Percentiles rank a stretch among this genome's conserved stretches.
Evolutionary conservation across 768 basidiomycete genomes (phyloP).

Genomic region (Rickenella mellea): DNA sequence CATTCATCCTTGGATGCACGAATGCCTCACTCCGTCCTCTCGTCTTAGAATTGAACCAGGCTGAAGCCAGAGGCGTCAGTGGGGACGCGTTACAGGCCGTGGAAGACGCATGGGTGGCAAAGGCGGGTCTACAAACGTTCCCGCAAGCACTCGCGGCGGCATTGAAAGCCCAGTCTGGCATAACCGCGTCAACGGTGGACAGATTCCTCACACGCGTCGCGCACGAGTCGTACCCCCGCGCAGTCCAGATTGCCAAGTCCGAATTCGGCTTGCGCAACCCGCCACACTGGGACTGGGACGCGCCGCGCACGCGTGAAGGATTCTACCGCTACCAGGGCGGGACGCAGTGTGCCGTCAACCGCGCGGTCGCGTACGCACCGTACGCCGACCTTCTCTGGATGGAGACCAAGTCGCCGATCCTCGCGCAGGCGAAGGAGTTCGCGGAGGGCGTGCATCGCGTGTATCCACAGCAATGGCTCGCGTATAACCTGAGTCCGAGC

Average conservation of each 20-base stretch:
- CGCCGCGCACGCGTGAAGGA: conserved; percentile 89
- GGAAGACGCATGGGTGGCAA: conserved; percentile 78
- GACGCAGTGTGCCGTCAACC: conserved; percentile 87
- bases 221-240: conserved; percentile 58
- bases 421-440: conserved; percentile 87
- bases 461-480: conserved; percentile 87
- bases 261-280: conserved; percentile 65
- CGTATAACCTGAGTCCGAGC: conserved; percentile 91
- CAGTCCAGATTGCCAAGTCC: conserved; percentile 66
- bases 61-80: conserved; percentile 69
- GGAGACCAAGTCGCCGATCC: conserved; percentile 94
- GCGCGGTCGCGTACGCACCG: conserved; percentile 87
- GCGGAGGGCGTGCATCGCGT: conserved; percentile 76
- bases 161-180: conserved; percentile 43
- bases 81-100: conserved; percentile 77
- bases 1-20: conserved; percentile 91
- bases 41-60: conserved; percentile 73
- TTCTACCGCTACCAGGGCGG: conserved; percentile 97
- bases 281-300: conserved; percentile 94
- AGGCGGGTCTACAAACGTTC: conserved; percentile 78
- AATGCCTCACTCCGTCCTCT: conserved; percentile 64
- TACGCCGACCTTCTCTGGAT: conserved; percentile 92
- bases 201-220: conserved; percentile 57
- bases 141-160: conserved; percentile 63
- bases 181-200: conserved; percentile 35